These are phyloP conservation scores for Penicillium sp. DNA, from an alignment of 2,329 filamentous ascomycete genomes.

Conservation along the genomic window DNA sequence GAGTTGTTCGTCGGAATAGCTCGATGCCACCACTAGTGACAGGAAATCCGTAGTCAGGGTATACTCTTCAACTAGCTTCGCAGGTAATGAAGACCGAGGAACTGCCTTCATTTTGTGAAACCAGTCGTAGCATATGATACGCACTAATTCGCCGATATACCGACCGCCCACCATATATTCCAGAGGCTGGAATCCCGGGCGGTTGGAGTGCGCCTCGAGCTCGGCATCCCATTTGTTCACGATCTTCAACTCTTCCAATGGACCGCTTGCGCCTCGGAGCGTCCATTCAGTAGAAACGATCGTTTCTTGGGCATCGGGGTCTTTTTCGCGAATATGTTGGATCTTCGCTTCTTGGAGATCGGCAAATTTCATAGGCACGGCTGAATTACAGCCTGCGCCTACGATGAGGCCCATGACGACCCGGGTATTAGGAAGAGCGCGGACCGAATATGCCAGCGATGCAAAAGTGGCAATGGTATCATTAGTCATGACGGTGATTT, in stretches of 20 bases:
- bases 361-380: constrained; percentile 64
- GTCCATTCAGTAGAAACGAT: constrained; percentile 80
- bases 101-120: constrained; percentile 48
- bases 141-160: constrained; percentile 70
- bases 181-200: constrained; percentile 71
- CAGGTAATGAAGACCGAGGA: constrained; percentile 50
- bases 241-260: constrained; percentile 60
- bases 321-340: constrained; percentile 45
- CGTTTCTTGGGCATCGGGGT: constrained; percentile 56
- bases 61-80: constrained; percentile 54
- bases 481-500: constrained; percentile 71
- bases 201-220: constrained; percentile 63
- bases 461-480: constrained; percentile 75
- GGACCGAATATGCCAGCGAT: constrained; percentile 70
- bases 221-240: constrained; percentile 67
- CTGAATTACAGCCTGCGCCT: constrained; percentile 75
- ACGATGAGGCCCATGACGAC: constrained; percentile 75
- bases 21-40: constrained; percentile 62
- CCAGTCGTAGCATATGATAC: constrained; percentile 65
- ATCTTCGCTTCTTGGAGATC: constrained; percentile 63
- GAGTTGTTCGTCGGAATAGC: constrained; percentile 49
- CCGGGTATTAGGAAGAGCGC: constrained; percentile 56
- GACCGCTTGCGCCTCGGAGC: constrained; percentile 66
- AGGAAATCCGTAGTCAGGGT: constrained; percentile 68
- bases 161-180: constrained; percentile 77